phyloP scores from a whole-genome alignment of 441 rosid species.

The Pelargonium australe region DNA sequence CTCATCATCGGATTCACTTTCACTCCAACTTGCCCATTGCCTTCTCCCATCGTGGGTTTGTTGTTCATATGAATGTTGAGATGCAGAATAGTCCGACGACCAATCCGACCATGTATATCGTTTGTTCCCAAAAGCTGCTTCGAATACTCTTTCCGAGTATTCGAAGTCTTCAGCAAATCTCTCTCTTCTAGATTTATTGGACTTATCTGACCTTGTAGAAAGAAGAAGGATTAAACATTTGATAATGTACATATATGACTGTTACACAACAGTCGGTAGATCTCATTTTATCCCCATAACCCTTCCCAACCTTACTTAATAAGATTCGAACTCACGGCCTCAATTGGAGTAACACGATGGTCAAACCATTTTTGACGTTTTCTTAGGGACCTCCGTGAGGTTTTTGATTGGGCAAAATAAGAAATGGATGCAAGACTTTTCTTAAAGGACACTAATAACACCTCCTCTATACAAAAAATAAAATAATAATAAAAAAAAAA shows the following conservation, averaged over 20 bases:
- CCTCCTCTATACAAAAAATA: too few relatives aligned
- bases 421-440: too few relatives aligned
- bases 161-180: constrained; percentile 33
- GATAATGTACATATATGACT: too few relatives aligned
- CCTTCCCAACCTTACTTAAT: neutral
- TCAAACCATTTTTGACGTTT: too few relatives aligned
- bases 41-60: constrained; percentile 22
- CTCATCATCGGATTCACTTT: constrained; percentile 34
- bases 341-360: too few relatives aligned
- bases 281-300: too few relatives aligned
- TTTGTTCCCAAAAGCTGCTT: constrained; percentile 42
- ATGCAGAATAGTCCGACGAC: constrained; percentile 33
- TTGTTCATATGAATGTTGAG: constrained; percentile 34
- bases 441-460: too few relatives aligned
- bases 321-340: too few relatives aligned
- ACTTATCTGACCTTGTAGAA: constrained; percentile 31
- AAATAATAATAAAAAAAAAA: too few relatives aligned
- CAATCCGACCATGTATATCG: constrained; percentile 49
- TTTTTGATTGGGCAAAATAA: too few relatives aligned
- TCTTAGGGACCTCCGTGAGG: too few relatives aligned
- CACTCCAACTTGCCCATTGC: constrained; percentile 33
- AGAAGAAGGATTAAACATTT: neutral
- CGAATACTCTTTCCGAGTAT: constrained; percentile 37
- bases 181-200: constrained; percentile 27
- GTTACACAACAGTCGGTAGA: too few relatives aligned